Evolutionary conservation across 23 red algal genomes (phyloP).

Genomic region (Agarophyton chilense): DNA sequence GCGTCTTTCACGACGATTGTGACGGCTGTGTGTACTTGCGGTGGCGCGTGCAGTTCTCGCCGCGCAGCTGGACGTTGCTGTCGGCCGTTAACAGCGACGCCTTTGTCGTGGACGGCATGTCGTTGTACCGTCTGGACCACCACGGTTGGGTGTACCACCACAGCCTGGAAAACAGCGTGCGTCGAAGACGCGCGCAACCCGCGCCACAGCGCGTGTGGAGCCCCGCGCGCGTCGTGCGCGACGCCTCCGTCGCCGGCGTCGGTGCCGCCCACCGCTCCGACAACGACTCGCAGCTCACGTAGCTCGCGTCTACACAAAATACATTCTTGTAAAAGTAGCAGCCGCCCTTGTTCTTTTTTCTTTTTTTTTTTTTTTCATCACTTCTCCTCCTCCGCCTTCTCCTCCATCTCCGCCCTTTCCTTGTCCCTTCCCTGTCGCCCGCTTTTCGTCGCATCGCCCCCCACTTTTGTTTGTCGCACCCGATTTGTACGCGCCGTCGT

Average conservation of each 20-base stretch:
- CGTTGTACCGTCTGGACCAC: conserved; percentile 55
- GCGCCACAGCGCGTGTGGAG: not conserved
- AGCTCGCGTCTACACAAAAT: not conserved
- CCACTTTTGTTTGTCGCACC: too few relatives aligned
- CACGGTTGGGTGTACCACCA: conserved; percentile 57
- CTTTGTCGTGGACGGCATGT: conserved; percentile 61
- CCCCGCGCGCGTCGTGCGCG: not conserved
- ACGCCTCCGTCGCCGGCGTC: not conserved
- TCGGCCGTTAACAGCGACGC: not conserved
- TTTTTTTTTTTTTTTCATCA: too few relatives aligned
- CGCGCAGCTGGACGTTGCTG: conserved; percentile 45
- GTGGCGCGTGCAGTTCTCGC: conserved; percentile 64
- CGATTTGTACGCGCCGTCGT: too few relatives aligned
- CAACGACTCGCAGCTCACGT: not conserved
- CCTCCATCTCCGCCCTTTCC: not conserved
- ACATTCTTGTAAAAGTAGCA: too few relatives aligned
- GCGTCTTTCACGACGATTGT: conserved; percentile 83
- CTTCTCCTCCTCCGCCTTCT: too few relatives aligned
- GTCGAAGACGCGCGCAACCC: not conserved
- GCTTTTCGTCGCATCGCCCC: too few relatives aligned
- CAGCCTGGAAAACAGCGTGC: conserved; percentile 44
- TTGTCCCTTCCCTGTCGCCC: not conserved
- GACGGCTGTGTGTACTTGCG: conserved; percentile 71
- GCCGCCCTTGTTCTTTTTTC: too few relatives aligned
- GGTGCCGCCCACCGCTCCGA: not conserved